phyloP scores from a whole-genome alignment of 2,329 filamentous ascomycete species.

The Alternaria conjuncta region DNA sequence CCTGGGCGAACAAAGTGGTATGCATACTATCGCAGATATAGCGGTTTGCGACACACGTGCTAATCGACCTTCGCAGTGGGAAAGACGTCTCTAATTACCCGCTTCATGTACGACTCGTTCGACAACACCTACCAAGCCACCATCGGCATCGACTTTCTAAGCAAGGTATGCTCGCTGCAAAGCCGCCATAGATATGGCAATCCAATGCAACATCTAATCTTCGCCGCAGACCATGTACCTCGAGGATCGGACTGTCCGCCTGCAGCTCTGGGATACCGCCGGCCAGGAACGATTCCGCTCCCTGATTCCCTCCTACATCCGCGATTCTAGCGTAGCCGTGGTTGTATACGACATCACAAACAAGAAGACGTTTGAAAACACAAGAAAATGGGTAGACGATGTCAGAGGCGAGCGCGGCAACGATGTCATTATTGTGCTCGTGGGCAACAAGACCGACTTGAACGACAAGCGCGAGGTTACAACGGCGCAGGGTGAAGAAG shows the following conservation, averaged over 20 bases:
- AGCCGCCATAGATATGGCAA: not conserved
- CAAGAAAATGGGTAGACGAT: slow-evolving; percentile 99
- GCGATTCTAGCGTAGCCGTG: slow-evolving; percentile 95
- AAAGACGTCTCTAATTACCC: slow-evolving; percentile 97
- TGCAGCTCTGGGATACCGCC: slow-evolving; percentile 98
- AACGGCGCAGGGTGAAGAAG: slow-evolving; percentile 93
- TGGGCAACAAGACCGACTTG: slow-evolving; percentile 98
- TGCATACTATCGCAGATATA: slow-evolving; percentile 41
- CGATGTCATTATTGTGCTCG: slow-evolving; percentile 97
- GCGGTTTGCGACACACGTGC: not conserved
- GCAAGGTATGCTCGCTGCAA: slow-evolving; percentile 70
- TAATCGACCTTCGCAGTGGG: slow-evolving; percentile 69
- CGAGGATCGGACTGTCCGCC: slow-evolving; percentile 94
- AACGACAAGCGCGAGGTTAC: slow-evolving; percentile 99
- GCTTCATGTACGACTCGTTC: slow-evolving; percentile 99
- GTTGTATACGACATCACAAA: slow-evolving; percentile 99
- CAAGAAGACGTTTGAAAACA: slow-evolving; percentile 97
- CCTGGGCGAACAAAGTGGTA: slow-evolving; percentile 98
- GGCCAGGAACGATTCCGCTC: slow-evolving; percentile 97
- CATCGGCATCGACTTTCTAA: slow-evolving; percentile 98
- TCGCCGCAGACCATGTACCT: slow-evolving; percentile 89
- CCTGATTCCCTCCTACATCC: slow-evolving; percentile 97
- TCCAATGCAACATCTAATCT: slow-evolving; percentile 9
- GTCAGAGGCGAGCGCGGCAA: slow-evolving; percentile 95
- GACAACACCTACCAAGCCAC: slow-evolving; percentile 99